These are phyloP conservation scores for Backusella luteola DNA, from an alignment of 192 early-diverging fungal genomes.

Conservation along the genomic window DNA sequence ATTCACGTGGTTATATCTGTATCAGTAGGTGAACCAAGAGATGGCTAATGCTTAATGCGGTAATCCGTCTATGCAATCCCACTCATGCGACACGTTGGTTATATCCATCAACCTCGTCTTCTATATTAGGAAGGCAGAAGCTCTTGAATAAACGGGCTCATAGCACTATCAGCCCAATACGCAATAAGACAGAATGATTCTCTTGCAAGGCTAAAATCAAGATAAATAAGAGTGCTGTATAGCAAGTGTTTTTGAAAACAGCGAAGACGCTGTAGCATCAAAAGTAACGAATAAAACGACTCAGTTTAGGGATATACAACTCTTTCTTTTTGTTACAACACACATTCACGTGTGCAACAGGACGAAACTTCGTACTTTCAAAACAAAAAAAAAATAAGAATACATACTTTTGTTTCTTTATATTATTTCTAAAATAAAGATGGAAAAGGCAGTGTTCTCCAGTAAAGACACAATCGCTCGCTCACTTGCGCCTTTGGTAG, in stretches of 20 bases:
- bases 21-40: neutral
- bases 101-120: neutral
- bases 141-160: too few relatives aligned
- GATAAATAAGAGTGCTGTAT: neutral
- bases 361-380: neutral
- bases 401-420: neutral
- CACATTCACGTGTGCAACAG: neutral
- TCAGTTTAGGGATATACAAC: neutral
- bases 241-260: neutral
- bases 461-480: conserved; percentile 50
- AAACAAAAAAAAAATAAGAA: neutral
- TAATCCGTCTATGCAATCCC: neutral
- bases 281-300: too few relatives aligned
- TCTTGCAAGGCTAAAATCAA: neutral
- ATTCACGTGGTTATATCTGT: neutral
- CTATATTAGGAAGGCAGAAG: too few relatives aligned
- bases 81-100: too few relatives aligned
- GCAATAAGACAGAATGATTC: neutral
- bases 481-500: conserved; percentile 62
- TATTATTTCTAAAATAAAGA: neutral
- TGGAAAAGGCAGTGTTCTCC: conserved; percentile 16
- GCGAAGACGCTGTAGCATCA: neutral
- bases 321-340: neutral
- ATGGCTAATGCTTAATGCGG: neutral
- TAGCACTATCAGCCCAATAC: too few relatives aligned